phyloP scores from a whole-genome alignment of 2,329 filamentous ascomycete genomes.

The Talaromyces sp. region DNA sequence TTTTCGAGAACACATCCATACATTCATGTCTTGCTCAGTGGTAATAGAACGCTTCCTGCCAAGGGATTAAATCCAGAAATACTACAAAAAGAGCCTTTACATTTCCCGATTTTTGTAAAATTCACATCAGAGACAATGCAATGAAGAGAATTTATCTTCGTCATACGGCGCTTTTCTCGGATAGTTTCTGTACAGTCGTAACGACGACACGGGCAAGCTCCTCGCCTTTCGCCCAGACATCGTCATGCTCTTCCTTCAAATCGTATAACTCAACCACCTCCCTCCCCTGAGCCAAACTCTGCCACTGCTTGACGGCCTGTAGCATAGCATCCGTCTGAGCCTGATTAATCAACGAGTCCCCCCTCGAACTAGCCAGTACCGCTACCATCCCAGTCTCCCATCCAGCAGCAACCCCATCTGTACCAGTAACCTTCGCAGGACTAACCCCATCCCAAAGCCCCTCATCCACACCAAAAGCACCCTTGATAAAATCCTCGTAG shows the following conservation, averaged over 20 bases:
- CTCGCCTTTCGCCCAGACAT: constrained; percentile 42
- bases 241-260: constrained; percentile 42
- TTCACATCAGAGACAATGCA: background rate
- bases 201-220: constrained; percentile 41
- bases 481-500: constrained; percentile 43
- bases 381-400: constrained; percentile 38
- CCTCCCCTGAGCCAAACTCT: constrained; percentile 44
- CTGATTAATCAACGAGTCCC: constrained; percentile 44
- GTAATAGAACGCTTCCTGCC: constrained; percentile 15
- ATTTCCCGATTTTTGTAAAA: background rate
- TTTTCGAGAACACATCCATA: constrained; percentile 7
- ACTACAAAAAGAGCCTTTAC: background rate
- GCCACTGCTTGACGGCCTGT: constrained; percentile 52
- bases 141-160: background rate
- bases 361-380: constrained; percentile 43
- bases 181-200: constrained; percentile 32
- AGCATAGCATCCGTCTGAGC: constrained; percentile 46
- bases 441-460: constrained; percentile 41
- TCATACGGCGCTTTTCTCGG: background rate
- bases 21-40: constrained; percentile 11
- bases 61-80: background rate
- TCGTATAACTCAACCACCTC: constrained; percentile 39
- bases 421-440: constrained; percentile 35
- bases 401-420: constrained; percentile 32
- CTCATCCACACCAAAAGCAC: constrained; percentile 44